Percentiles rank a stretch among this genome's conserved stretches.
Evolutionary conservation across 306 rosid species (phyloP).

Genomic region (Astragalus membranaceus): DNA sequence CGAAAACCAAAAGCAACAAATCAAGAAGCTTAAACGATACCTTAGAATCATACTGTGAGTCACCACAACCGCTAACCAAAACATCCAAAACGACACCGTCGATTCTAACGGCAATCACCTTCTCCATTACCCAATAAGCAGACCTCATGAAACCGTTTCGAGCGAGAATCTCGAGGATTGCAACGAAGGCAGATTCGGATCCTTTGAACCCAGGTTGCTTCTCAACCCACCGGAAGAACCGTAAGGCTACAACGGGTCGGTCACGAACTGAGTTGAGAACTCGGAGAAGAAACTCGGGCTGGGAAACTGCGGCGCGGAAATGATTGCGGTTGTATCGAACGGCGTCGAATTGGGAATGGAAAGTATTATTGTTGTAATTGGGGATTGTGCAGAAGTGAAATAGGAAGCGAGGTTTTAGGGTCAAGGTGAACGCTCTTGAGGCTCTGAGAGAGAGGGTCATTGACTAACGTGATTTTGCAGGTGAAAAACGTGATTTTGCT

Average conservation of each 20-base stretch:
- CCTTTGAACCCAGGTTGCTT: conserved; percentile 37
- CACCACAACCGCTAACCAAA: conserved; percentile 26
- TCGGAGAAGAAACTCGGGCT: conserved; percentile 48
- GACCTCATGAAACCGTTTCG: conserved; percentile 36
- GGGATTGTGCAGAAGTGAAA: conserved; percentile 32
- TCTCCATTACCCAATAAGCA: conserved; percentile 61
- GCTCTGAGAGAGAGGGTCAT: conserved; percentile 71
- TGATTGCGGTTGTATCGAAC: conserved; percentile 29
- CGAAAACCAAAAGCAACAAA: conserved; percentile 44
- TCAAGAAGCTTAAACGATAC: conserved; percentile 50
- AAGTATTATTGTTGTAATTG: background rate
- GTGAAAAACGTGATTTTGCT: no score
- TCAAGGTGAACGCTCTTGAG: conserved; percentile 39
- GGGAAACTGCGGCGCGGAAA: conserved; percentile 40
- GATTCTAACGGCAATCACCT: conserved; percentile 26
- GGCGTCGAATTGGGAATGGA: conserved; percentile 23
- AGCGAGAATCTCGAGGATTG: conserved; percentile 61
- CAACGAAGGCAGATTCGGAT: conserved; percentile 41
- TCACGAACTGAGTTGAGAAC: conserved; percentile 37
- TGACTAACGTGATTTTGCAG: no score
- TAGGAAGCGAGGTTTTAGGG: conserved; percentile 43
- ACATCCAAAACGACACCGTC: conserved; percentile 35
- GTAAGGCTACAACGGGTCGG: conserved; percentile 47
- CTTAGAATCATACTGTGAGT: background rate
- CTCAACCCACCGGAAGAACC: conserved; percentile 68